A percentile compares a stretch with the other conserved stretches of the same genome.
These are phyloP conservation scores for Emericellopsis terricola DNA, from an alignment of 495 filamentous ascomycete species.

Conservation along the genomic window DNA sequence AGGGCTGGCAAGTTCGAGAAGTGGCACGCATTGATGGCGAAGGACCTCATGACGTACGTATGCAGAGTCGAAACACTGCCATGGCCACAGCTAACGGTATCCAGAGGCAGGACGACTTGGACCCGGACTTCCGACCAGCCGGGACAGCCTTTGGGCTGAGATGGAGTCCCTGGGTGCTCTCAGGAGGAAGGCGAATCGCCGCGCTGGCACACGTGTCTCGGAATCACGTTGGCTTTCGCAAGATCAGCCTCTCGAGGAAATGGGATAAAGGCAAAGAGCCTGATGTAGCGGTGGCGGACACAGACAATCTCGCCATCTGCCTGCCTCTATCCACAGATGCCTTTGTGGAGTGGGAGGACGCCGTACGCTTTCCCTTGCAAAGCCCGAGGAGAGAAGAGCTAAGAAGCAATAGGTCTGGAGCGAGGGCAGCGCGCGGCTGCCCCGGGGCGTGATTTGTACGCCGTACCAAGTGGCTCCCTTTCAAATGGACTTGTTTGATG, in stretches of 20 bases:
- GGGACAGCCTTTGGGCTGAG: slow-evolving; percentile 25
- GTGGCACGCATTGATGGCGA: slow-evolving; percentile 19
- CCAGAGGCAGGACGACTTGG: slow-evolving; percentile 9
- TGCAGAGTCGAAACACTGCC: slow-evolving; percentile 1
- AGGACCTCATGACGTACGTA: slow-evolving; percentile 16
- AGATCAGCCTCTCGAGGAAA: slow-evolving; percentile 11
- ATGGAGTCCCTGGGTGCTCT: slow-evolving; percentile 23
- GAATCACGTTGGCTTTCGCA: slow-evolving; percentile 27
- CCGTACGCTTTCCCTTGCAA: slow-evolving; percentile 9
- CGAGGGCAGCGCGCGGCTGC: slow-evolving; percentile 8
- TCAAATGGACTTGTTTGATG: slow-evolving; percentile 14
- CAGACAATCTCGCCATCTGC: slow-evolving; percentile 19
- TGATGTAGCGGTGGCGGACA: slow-evolving; percentile 9
- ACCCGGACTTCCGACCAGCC: slow-evolving; percentile 19
- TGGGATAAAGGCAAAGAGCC: slow-evolving; percentile 10
- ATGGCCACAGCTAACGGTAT: slow-evolving; percentile 1
- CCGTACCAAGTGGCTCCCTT: slow-evolving; percentile 18
- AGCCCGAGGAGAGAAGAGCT: slow-evolving; percentile 1
- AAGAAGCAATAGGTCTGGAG: slow-evolving; percentile 18
- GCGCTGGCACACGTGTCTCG: slow-evolving; percentile 21
- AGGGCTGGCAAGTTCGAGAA: slow-evolving; percentile 23
- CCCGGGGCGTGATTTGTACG: slow-evolving; percentile 24
- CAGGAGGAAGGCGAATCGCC: slow-evolving; percentile 10
- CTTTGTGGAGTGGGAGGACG: slow-evolving; percentile 28
- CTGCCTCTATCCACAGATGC: slow-evolving; percentile 22